Evolutionary conservation across 2,329 filamentous ascomycete species (phyloP), one percentile per base, ranked within the genome.

Genomic region (Verticillium nubilum): DNA sequence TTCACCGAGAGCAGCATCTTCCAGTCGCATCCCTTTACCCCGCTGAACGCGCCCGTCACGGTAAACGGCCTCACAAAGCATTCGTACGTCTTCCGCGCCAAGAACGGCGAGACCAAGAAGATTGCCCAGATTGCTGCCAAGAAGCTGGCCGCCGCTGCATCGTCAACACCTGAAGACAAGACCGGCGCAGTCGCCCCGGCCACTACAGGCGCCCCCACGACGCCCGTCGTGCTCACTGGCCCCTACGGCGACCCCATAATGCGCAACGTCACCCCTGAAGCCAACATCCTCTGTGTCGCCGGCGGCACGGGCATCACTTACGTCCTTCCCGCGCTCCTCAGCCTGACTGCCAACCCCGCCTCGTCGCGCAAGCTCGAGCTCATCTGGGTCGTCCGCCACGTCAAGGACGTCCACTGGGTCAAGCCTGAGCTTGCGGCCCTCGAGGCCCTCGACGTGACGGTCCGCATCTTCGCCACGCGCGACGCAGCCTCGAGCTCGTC

Each of bases 1-100:
- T 91, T 91, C 66, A 77, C 85, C 0, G 81, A 86, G 61, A 76
- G 84, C 31, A 87, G 80, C 65, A 80, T 91, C 65, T 90, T 87
- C 86, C 87, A 91, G 70, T 86, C 85, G 0, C 88, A 91, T 66
- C 88, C 88, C 0, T 89, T 91, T 67, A 90, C 87, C 0, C 84
- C 86, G 0, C 74, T 86, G 9, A 86, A 80, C 58, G 69, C 82
- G 0, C 86, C 85, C 0, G 65, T 73, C 6, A 69, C 76, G 0
- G 66, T 70, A 23, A 68, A 74, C 58, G 72, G 77, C 0, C 63
- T 68, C 2, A 76, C 82, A 10, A 71, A 73, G 42, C 83, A 86
- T 63, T 78, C 80, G 17, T 86, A 86, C 64, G 77, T 86, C 55
- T 74, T 87, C 61, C 76, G 85, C 4, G 83, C 82, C 4, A 83